Evolutionary conservation across 495 filamentous ascomycete genomes (phyloP).

Genomic region (Cercophora sp.): DNA sequence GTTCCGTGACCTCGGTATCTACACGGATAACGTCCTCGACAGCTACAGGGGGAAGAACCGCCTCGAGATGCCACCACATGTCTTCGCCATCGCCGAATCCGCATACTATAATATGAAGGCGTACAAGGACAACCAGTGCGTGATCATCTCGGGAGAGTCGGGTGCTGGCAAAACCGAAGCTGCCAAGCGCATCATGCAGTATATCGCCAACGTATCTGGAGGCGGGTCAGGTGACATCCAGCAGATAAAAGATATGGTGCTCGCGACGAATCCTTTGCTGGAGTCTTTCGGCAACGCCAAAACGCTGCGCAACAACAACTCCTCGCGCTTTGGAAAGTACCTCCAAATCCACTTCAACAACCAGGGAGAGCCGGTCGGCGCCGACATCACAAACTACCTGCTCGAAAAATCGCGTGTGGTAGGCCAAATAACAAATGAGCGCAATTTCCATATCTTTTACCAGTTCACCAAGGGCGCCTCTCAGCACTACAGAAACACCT

Average conservation of each 20-base stretch:
- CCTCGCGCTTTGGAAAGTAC: conserved; percentile 97
- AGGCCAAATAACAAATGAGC: conserved; percentile 90
- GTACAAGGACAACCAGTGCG: conserved; percentile 98
- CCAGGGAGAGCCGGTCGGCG: conserved; percentile 89
- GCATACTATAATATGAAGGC: conserved; percentile 99
- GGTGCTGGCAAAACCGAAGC: conserved; percentile 99
- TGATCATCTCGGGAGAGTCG: conserved; percentile 98
- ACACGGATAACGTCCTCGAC: conserved; percentile 86
- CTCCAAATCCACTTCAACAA: conserved; percentile 95
- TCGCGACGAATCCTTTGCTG: conserved; percentile 94
- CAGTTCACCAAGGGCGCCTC: conserved; percentile 96
- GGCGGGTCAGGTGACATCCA: conserved; percentile 89
- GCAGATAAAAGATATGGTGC: conserved; percentile 96
- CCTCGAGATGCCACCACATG: conserved; percentile 90
- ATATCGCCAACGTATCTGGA: conserved; percentile 94
- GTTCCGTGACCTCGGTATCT: conserved; percentile 97
- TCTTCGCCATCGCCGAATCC: conserved; percentile 95
- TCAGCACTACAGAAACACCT: conserved; percentile 75
- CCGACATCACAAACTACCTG: conserved; percentile 97
- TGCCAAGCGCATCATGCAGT: conserved; percentile 98
- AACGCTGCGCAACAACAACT: conserved; percentile 96
- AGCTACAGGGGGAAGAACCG: conserved; percentile 95
- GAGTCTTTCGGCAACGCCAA: conserved; percentile 99
- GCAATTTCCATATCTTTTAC: conserved; percentile 99
- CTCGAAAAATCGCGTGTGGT: conserved; percentile 95